A percentile compares a stretch with the other conserved stretches of the same genome.
phyloP scores from a whole-genome alignment of 169 alveolate species.

The Neospora caninum region DNA sequence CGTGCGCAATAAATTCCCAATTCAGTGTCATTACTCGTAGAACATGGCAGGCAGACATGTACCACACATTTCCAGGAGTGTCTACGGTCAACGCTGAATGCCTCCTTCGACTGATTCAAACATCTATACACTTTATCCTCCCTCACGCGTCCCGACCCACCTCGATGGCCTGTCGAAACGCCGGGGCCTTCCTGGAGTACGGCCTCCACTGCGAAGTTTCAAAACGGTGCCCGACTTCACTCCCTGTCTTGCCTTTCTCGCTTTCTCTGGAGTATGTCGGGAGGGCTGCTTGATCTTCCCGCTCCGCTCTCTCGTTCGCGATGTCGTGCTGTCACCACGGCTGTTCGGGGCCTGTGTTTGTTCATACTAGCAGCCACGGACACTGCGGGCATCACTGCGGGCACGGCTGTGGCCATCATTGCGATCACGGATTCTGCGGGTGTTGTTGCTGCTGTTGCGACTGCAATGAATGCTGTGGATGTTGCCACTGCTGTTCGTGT shows the following conservation, averaged over 20 bases:
- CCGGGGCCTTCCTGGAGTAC: too few species aligned
- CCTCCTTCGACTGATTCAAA: too few species aligned
- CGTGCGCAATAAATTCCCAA: too few species aligned
- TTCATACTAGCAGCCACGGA: conserved; percentile 31
- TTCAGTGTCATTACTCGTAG: too few species aligned
- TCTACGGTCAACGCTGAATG: too few species aligned
- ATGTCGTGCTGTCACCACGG: conserved; percentile 40
- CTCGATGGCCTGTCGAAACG: too few species aligned
- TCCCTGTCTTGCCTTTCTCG: background rate
- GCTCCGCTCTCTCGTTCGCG: background rate
- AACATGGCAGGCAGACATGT: too few species aligned
- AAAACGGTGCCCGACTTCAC: background rate
- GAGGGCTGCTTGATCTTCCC: background rate
- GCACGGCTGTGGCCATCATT: background rate
- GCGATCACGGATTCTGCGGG: conserved; percentile 24
- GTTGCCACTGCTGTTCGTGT: conserved; percentile 30
- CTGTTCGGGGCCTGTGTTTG: conserved; percentile 12
- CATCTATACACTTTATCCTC: too few species aligned
- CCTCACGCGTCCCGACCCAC: too few species aligned
- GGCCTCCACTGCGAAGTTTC: background rate
- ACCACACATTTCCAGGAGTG: too few species aligned
- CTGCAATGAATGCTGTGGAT: background rate
- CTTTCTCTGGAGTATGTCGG: background rate
- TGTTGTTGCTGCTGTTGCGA: conserved; percentile 20
- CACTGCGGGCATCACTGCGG: background rate